phyloP scores from a whole-genome alignment of 2,329 filamentous ascomycete genomes.

The Fusarium brevicatenulatum region DNA sequence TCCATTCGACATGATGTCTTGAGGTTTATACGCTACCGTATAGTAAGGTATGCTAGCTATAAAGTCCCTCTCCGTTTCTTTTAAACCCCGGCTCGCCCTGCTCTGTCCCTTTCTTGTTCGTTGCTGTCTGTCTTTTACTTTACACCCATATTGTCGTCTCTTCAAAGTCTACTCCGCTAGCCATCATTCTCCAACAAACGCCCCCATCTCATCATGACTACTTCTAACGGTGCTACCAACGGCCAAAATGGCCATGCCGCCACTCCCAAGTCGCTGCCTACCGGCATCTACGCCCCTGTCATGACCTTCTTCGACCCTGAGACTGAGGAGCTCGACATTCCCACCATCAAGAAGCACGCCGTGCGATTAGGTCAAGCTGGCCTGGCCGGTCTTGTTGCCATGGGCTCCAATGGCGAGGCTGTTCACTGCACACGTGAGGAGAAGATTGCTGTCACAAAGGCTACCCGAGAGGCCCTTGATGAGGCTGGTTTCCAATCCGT shows the following conservation, averaged over 20 bases:
- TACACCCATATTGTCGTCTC: constrained; percentile 2
- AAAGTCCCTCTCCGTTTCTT: constrained; percentile 38
- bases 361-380: constrained; percentile 81
- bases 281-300: constrained; percentile 87
- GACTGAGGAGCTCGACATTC: constrained; percentile 86
- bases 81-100: constrained; percentile 23
- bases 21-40: constrained; percentile 19
- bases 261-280: constrained; percentile 69
- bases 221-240: constrained; percentile 36
- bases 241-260: constrained; percentile 43
- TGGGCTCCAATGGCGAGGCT: constrained; percentile 92
- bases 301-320: constrained; percentile 90
- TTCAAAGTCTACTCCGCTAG: neutral
- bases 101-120: constrained; percentile 7
- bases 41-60: constrained; percentile 21
- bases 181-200: neutral
- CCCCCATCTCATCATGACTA: constrained; percentile 37
- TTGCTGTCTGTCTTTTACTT: constrained; percentile 6
- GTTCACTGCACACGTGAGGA: constrained; percentile 84
- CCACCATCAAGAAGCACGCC: constrained; percentile 82
- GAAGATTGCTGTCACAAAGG: constrained; percentile 77
- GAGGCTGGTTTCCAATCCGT: constrained; percentile 78
- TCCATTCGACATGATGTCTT: constrained; percentile 26
- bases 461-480: constrained; percentile 84
- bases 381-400: constrained; percentile 82